Conservation (phyloP, 2,329 filamentous ascomycete species). For the Phaeosphaeria sp. region DNA sequence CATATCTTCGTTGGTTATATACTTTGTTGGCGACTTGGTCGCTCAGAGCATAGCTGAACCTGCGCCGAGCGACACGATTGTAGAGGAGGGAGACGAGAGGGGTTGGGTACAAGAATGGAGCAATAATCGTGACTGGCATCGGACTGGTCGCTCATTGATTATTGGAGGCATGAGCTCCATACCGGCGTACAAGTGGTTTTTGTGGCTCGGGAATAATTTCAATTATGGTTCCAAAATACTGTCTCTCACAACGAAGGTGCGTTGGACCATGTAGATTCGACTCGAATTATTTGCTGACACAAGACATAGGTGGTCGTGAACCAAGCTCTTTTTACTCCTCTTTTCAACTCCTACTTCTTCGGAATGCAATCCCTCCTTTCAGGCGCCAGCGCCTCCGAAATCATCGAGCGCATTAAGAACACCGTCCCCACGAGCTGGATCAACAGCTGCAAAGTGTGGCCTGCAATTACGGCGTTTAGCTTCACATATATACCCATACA, state of each 20-base stretch:
- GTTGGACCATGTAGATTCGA: not conserved
- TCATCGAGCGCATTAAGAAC: slow-evolving; percentile 72
- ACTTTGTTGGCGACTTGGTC: slow-evolving; percentile 76
- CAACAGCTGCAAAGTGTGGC: slow-evolving; percentile 89
- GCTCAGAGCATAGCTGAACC: slow-evolving; percentile 69
- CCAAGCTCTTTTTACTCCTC: slow-evolving; percentile 79
- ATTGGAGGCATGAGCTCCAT: slow-evolving; percentile 78
- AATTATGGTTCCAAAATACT: slow-evolving; percentile 78
- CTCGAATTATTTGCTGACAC: slow-evolving; percentile 2
- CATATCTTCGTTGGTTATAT: slow-evolving; percentile 76
- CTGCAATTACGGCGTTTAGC: slow-evolving; percentile 81
- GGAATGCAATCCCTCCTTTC: slow-evolving; percentile 57
- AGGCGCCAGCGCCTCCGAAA: slow-evolving; percentile 69
- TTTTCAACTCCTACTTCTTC: slow-evolving; percentile 61
- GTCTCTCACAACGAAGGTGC: slow-evolving; percentile 72
- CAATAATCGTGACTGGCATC: slow-evolving; percentile 53
- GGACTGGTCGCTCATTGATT: slow-evolving; percentile 73
- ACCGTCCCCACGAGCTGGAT: slow-evolving; percentile 78
- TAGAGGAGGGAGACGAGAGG: slow-evolving; percentile 27
- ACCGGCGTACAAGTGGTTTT: slow-evolving; percentile 82
- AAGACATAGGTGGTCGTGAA: slow-evolving; percentile 68
- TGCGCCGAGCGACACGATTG: slow-evolving; percentile 15
- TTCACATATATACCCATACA: slow-evolving; percentile 84
- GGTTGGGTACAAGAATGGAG: slow-evolving; percentile 50
- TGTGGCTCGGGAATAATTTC: slow-evolving; percentile 81